Conservation (phyloP, 2,329 filamentous ascomycete species). For the Aspergillus luchuensis region DNA sequence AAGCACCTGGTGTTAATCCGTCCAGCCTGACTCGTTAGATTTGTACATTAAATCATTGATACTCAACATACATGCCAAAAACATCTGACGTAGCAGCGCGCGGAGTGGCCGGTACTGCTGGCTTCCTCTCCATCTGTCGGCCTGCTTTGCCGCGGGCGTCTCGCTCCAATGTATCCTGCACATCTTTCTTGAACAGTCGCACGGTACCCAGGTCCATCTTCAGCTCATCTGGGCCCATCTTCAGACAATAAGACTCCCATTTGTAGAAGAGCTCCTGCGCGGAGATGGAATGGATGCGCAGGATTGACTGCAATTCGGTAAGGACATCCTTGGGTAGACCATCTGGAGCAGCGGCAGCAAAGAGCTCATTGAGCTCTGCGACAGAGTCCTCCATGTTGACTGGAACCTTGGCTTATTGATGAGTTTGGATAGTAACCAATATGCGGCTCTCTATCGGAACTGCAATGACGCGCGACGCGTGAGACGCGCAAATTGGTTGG, state of each 20-base stretch:
- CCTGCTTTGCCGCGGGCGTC: constrained; percentile 66
- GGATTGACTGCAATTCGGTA: constrained; percentile 79
- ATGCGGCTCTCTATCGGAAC: not conserved
- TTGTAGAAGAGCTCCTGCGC: constrained; percentile 93
- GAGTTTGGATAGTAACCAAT: not conserved
- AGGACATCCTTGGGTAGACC: constrained; percentile 75
- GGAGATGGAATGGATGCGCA: constrained; percentile 77
- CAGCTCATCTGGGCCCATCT: constrained; percentile 81
- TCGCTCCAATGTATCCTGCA: constrained; percentile 81
- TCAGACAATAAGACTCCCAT: constrained; percentile 97
- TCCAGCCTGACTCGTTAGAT: constrained; percentile 57
- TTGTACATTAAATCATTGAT: not conserved
- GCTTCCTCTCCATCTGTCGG: constrained; percentile 65
- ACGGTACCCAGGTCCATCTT: constrained; percentile 70
- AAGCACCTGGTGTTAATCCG: constrained; percentile 52
- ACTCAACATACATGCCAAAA: constrained; percentile 70
- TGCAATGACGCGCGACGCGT: not conserved
- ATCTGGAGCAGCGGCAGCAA: constrained; percentile 54
- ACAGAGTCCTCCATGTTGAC: constrained; percentile 52
- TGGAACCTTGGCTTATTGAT: not conserved
- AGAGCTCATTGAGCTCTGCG: constrained; percentile 61
- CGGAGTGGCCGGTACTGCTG: constrained; percentile 58
- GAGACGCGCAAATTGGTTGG: not conserved
- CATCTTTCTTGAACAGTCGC: constrained; percentile 78
- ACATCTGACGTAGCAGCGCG: constrained; percentile 69